Percentiles rank a stretch among this genome's conserved stretches.
phyloP scores from a whole-genome alignment of 345 rosid genomes.

The Balakata baccata region DNA sequence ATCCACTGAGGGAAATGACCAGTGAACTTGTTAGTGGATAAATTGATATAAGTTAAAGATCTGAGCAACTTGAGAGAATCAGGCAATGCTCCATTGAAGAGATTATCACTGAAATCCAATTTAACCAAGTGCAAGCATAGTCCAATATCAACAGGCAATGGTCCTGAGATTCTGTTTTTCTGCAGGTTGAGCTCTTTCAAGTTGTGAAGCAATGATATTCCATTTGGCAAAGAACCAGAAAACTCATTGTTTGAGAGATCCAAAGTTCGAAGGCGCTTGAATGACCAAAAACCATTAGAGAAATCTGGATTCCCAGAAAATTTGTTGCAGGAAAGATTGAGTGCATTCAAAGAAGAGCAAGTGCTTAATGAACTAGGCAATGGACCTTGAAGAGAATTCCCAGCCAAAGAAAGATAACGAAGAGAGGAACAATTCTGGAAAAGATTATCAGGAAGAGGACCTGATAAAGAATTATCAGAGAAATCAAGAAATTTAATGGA shows the following conservation, averaged over 20 bases:
- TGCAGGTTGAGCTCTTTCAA: conserved; percentile 55
- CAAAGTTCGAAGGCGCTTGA: conserved; percentile 51
- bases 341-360: conserved; percentile 57
- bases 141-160: conserved; percentile 71
- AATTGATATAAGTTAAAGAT: conserved; percentile 41
- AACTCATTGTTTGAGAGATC: conserved; percentile 68
- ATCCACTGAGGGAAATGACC: conserved; percentile 71
- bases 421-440: conserved; percentile 51
- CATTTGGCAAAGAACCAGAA: conserved; percentile 55
- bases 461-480: conserved; percentile 65
- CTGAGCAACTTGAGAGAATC: conserved; percentile 41
- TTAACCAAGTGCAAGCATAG: conserved; percentile 54
- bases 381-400: conserved; percentile 60
- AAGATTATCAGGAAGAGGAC: conserved; percentile 53
- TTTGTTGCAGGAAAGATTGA: conserved; percentile 64
- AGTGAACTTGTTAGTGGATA: conserved; percentile 54
- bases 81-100: conserved; percentile 57
- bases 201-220: conserved; percentile 47
- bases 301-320: conserved; percentile 60
- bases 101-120: conserved; percentile 59
- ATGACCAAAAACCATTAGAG: conserved; percentile 49
- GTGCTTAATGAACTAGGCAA: conserved; percentile 45
- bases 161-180: conserved; percentile 59
- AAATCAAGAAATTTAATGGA: conserved; percentile 69
- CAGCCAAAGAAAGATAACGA: conserved; percentile 53